Base-by-base conservation (phyloP, 176 grass and related monocot genomes). In the Oryza nivara region DNA sequence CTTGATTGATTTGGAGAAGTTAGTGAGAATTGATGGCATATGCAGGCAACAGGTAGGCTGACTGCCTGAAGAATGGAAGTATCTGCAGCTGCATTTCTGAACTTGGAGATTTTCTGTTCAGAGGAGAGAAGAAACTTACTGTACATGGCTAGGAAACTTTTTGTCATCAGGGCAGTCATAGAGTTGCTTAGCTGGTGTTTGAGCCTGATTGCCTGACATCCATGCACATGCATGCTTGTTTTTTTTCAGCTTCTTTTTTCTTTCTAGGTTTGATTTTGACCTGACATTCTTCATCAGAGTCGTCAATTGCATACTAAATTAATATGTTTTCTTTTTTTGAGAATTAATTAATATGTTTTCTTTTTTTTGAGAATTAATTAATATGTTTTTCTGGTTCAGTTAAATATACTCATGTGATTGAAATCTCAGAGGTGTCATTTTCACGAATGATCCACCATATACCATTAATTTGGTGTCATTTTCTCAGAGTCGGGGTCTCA, bases 21-120 rank as follows among this genome's bases (percentile, higher is more conserved):
- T 56, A 56, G 52, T 20, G 16, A 51, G 65, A 46, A 23, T 65
- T 82, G 79, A 23, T 32, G 52, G 11, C 73, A 83, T 17, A 83
- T 17, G 32, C 45, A 20, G 22, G 20, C 35, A 17, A 30, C 25
- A 44, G 19, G 56, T 65, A 73, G n/a, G 43, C 30, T 71, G 66
- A 19, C 13, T 49, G 47, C 22, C 36, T 35, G 16, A 68, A 71
- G 12, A 10, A 32, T 4, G 70, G 65, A 35, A 74, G 54, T 36
- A 7, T 4, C 9, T 7, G 11, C 43, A 10, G 7, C 11, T 47
- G 51, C 41, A 9, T 41, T 41, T 28, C 23, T 68, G 7, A 49
- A 49, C 13, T 15, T 49, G 11, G 47, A 15, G 13, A 49, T 49
- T 49, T 13, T 49, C 32, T 46, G 40, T 41, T 73, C 70, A 46